phyloP scores from a whole-genome alignment of 192 early-diverging fungal genomes.

The Obelidium mucronatum region DNA sequence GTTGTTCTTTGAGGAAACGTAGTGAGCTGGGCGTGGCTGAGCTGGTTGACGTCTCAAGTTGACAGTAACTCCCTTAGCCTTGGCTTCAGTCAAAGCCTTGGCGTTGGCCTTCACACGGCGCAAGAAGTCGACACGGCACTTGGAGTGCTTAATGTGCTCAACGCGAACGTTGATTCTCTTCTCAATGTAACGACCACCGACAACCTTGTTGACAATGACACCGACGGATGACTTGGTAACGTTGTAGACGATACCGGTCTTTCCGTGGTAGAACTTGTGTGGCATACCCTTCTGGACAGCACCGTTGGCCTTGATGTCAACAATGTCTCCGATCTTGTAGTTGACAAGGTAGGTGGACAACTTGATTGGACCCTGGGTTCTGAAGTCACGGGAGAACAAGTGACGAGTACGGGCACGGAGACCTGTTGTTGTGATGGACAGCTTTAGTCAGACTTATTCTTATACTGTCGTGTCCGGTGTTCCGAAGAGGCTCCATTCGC shows the following conservation, averaged over 20 bases:
- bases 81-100: slow-evolving; percentile 82
- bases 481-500: no score
- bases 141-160: slow-evolving; percentile 99
- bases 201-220: slow-evolving; percentile 98
- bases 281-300: slow-evolving; percentile 99
- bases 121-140: slow-evolving; percentile 98
- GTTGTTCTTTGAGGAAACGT: slow-evolving; percentile 89
- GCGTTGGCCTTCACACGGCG: slow-evolving; percentile 97
- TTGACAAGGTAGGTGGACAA: slow-evolving; percentile 97
- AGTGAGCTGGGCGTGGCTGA: slow-evolving; percentile 86
- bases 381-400: slow-evolving; percentile 97
- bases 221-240: slow-evolving; percentile 99
- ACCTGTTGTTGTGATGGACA: no score
- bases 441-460: no score
- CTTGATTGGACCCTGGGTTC: slow-evolving; percentile 89
- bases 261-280: slow-evolving; percentile 99
- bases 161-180: slow-evolving; percentile 98
- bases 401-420: slow-evolving; percentile 97
- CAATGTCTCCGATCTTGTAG: slow-evolving; percentile 99
- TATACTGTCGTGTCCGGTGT: no score
- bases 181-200: slow-evolving; percentile 97
- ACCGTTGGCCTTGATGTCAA: slow-evolving; percentile 99
- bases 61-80: slow-evolving; percentile 75
- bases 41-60: slow-evolving; percentile 91
- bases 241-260: slow-evolving; percentile 99